Conservation (phyloP, 148 eudicot species). For the Arbutus unedo region DNA sequence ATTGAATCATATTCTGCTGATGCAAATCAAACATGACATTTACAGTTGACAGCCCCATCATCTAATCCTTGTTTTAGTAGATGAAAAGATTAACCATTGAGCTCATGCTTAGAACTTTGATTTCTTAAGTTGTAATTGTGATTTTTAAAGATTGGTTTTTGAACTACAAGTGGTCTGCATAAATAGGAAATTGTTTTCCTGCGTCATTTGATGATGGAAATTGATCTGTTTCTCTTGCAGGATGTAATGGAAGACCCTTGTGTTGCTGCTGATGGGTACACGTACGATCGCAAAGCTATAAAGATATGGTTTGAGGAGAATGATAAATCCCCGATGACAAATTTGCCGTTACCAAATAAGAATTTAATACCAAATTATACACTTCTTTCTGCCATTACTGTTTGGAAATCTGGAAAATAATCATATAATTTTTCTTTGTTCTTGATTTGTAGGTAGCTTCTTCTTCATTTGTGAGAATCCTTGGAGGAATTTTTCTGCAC, state of each 20-base stretch:
- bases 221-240: slow-evolving; percentile 31
- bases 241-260: slow-evolving; percentile 82
- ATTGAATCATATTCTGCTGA: background rate
- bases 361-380: slow-evolving; percentile 60
- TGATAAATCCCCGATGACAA: slow-evolving; percentile 73
- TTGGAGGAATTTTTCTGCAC: background rate
- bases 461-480: background rate
- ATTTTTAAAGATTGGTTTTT: background rate
- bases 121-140: background rate
- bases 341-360: slow-evolving; percentile 54
- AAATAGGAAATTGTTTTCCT: background rate
- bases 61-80: background rate
- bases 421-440: background rate
- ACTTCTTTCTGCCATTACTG: slow-evolving; percentile 65
- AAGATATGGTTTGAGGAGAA: slow-evolving; percentile 66
- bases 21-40: background rate
- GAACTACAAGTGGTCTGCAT: background rate
- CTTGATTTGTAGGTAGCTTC: background rate
- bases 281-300: slow-evolving; percentile 79
- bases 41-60: background rate
- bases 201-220: background rate
- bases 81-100: background rate
- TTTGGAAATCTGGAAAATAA: slow-evolving; percentile 45
- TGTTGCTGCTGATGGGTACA: slow-evolving; percentile 89
- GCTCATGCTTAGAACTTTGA: background rate